phyloP scores from a whole-genome alignment of 805 yeast species.

The Pichia occidentalis region DNA sequence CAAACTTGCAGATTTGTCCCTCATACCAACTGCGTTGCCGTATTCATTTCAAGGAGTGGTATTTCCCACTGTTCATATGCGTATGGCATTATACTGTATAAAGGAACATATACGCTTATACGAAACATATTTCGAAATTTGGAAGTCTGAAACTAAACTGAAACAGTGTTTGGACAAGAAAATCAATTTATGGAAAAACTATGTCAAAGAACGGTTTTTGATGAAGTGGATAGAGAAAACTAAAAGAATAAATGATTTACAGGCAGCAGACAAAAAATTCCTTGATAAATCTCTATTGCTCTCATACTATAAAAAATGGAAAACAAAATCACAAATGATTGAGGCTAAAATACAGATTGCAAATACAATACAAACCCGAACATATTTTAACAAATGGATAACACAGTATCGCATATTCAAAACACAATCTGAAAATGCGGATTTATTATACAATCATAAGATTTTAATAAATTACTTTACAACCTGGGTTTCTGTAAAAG shows the following conservation, averaged over 20 bases:
- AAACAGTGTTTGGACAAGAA: background rate
- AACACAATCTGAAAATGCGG: background rate
- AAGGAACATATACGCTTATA: slow-evolving; percentile 18
- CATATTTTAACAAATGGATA: background rate
- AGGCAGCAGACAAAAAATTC: no score
- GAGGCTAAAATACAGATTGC: background rate
- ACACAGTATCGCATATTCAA: background rate
- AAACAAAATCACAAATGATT: background rate
- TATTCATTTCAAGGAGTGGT: slow-evolving; percentile 13
- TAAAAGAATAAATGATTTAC: no score
- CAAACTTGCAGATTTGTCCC: slow-evolving; percentile 20
- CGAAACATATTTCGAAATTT: slow-evolving; percentile 16
- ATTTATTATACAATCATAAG: background rate
- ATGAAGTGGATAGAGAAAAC: no score
- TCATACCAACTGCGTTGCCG: slow-evolving; percentile 24
- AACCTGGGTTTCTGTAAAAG: slow-evolving; percentile 5
- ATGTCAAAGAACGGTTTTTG: background rate
- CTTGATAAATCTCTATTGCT: no score
- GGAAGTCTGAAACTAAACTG: slow-evolving; percentile 11
- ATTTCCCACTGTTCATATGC: slow-evolving; percentile 24
- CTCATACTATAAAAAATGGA: slow-evolving; percentile 1
- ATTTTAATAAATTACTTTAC: background rate
- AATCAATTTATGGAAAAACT: background rate
- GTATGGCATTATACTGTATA: slow-evolving; percentile 22
- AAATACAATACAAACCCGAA: background rate